Base-by-base conservation (phyloP, 257 asterid species). In the Ballota nigra region DNA sequence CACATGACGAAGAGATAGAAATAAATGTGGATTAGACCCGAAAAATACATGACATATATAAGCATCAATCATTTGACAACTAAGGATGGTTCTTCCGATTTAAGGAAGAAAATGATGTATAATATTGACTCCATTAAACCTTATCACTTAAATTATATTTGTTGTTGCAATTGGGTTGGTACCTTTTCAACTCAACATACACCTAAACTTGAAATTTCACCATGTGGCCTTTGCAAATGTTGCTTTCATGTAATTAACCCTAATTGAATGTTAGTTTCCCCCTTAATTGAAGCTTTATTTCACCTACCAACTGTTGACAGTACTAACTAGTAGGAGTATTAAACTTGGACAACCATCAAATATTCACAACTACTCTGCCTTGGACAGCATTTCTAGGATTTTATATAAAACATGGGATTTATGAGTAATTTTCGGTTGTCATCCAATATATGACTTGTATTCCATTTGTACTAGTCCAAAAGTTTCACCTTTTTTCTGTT, bases 201-300 rank as follows among this genome's bases (percentile, higher is more conserved):
- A 67, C 69, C 74, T 59, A 75, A 34, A 49, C 38, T 53, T 65
- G 67, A 61, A 67, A 59, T 59, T 55, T 59, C 57, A 33, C 47
- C 47, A 29, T 13, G 5, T 33, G 20, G 59, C 63, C 34, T n/a
- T n/a, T 0, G 9, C 49, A 57, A 15, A 3, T 58, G 6, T 61
- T 60, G 75, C 28, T 61, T 68, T 68, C 59, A 10, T 55, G 2
- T 66, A 57, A 38, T 57, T 58, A 70, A 57, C 20, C 29, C 11
- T 34, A 33, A 58, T 43, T 70, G 23, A 57, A 58, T 57, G 24
- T 13, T 41, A 16, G 11, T 8, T 28, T 51, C 12, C 43, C 6
- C n/a, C 34, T 73, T 24, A 8, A 47, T 59, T 63, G 18, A 22
- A 7, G 5, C 24, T 16, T 36, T 36, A 13, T 52, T 33, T 52